Evolutionary conservation across 2,329 filamentous ascomycete species (phyloP).

Genomic region (Dichotomopilus funicola): DNA sequence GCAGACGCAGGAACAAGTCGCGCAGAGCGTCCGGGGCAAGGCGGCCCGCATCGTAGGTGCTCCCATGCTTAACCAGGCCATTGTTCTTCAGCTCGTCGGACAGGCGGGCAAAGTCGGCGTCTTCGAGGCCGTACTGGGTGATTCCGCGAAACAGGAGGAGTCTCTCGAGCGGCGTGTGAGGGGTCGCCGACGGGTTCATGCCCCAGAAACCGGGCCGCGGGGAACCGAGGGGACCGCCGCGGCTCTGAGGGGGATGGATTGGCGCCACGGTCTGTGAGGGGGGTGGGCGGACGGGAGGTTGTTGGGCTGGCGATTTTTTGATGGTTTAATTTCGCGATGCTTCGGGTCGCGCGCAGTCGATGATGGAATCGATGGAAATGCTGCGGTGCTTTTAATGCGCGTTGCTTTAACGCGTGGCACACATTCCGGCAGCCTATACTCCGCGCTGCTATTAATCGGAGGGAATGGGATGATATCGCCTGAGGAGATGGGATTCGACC

Average conservation of each 20-base stretch:
- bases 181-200: conserved; percentile 29
- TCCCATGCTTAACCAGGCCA: conserved; percentile 61
- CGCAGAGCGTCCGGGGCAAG: conserved; percentile 72
- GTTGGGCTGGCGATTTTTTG: too few species aligned
- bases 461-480: conserved; percentile 1
- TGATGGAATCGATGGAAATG: neutral
- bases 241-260: conserved; percentile 30
- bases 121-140: conserved; percentile 26
- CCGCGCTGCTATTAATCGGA: conserved; percentile 7
- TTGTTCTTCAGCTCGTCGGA: conserved; percentile 64
- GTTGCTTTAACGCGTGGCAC: neutral
- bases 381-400: neutral
- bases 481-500: neutral
- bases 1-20: conserved; percentile 67
- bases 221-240: conserved; percentile 29
- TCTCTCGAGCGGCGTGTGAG: conserved; percentile 32
- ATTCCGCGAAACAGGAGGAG: conserved; percentile 31
- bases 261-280: conserved; percentile 30
- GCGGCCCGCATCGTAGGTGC: conserved; percentile 65
- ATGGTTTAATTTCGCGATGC: too few species aligned
- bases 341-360: too few species aligned
- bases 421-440: conserved; percentile 15
- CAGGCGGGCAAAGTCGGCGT: conserved; percentile 31
- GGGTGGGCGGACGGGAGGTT: too few species aligned
- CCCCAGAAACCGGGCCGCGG: conserved; percentile 31